phyloP scores from a whole-genome alignment of 345 rosid genomes.

The Boechera stricta region DNA sequence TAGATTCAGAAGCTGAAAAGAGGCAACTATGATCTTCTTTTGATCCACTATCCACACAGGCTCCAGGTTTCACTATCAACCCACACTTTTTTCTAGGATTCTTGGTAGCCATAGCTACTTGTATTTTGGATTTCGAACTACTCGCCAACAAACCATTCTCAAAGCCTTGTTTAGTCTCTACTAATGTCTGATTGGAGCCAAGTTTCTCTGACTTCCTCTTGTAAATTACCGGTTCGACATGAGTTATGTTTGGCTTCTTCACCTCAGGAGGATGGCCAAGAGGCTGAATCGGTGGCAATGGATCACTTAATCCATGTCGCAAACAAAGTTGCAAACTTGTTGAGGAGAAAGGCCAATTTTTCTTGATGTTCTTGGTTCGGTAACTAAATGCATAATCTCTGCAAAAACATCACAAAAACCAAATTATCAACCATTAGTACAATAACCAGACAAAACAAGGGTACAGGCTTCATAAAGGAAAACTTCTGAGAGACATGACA shows the following conservation, averaged over 20 bases:
- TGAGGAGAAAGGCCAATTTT: conserved; percentile 90
- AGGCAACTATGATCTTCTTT: conserved; percentile 61
- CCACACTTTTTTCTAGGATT: conserved; percentile 67
- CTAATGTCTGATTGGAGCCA: conserved; percentile 7
- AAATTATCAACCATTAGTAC: conserved; percentile 12
- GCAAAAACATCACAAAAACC: conserved; percentile 45
- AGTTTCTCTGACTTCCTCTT: conserved; percentile 31
- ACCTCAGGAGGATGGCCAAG: conserved; percentile 50
- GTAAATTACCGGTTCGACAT: conserved; percentile 1
- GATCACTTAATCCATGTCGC: conserved; percentile 82
- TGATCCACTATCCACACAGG: conserved; percentile 49
- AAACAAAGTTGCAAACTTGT: conserved; percentile 80
- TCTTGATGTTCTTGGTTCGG: conserved; percentile 81
- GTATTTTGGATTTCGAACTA: conserved; percentile 62
- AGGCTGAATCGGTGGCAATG: conserved; percentile 85
- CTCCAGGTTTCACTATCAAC: conserved; percentile 71
- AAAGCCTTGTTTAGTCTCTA: conserved; percentile 30
- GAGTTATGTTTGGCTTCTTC: conserved; percentile 22
- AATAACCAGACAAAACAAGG: conserved; percentile 37
- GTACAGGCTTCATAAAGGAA: conserved; percentile 18
- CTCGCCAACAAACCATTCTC: conserved; percentile 58
- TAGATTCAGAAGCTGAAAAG: conserved; percentile 50
- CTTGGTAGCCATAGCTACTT: conserved; percentile 49
- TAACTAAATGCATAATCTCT: conserved; percentile 83
- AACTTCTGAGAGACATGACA: conserved; percentile 39